Percentiles rank a stretch among this genome's conserved stretches.
Conservation (phyloP, 2,329 filamentous ascomycete species). For the Chaetomiaceae sp. region DNA sequence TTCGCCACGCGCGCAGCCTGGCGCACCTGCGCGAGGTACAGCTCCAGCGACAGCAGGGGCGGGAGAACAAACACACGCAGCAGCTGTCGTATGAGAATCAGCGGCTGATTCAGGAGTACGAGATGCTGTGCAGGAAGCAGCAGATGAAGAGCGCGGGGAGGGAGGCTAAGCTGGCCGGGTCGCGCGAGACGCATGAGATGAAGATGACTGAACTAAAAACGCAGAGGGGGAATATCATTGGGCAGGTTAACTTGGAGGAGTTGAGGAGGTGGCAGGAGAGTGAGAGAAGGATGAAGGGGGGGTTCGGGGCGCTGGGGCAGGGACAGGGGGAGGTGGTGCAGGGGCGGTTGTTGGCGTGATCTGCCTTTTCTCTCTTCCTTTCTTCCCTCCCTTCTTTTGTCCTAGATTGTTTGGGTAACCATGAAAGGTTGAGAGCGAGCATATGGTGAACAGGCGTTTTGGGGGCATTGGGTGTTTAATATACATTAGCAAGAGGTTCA, state of each 20-base stretch:
- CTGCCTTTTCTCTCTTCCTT: not conserved
- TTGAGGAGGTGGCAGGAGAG: conserved; percentile 23
- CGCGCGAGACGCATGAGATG: conserved; percentile 16
- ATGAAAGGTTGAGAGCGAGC: not conserved
- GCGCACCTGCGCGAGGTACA: conserved; percentile 16
- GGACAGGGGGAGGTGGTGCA: not conserved
- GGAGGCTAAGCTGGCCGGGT: not conserved
- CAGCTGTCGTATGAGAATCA: conserved; percentile 14
- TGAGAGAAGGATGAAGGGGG: conserved; percentile 2
- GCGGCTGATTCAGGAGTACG: conserved; percentile 11
- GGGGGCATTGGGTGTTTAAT: too few species aligned
- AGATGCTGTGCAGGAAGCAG: not conserved
- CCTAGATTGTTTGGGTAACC: too few species aligned
- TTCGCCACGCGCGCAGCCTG: conserved; percentile 15
- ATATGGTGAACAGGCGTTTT: too few species aligned
- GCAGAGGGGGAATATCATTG: conserved; percentile 24
- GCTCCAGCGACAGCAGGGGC: conserved; percentile 5
- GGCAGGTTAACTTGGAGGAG: conserved; percentile 24
- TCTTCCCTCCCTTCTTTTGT: not conserved
- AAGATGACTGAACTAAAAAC: conserved; percentile 23
- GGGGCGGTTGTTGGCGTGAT: conserved; percentile 5
- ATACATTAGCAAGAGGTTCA: too few species aligned
- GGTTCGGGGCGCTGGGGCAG: too few species aligned
- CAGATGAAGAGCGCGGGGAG: conserved; percentile 13
- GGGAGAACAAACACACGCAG: conserved; percentile 13